phyloP scores from a whole-genome alignment of 1,284 basidiomycete species.

The Amylostereum areolatum region DNA sequence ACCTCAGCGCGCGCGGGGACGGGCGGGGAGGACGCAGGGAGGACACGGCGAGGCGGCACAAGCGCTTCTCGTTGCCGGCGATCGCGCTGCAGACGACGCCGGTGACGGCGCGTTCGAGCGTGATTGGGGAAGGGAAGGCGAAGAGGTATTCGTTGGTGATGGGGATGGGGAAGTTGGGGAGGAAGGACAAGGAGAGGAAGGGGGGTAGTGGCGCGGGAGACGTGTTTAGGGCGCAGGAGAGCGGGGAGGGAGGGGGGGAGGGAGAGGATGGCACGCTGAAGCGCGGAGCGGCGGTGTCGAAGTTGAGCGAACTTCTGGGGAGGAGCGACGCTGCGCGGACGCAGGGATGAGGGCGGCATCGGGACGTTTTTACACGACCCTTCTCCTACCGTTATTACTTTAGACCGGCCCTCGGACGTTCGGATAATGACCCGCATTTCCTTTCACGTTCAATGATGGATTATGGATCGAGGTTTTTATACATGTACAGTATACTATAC shows the following conservation, averaged over 20 bases:
- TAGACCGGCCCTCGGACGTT: too few relatives aligned
- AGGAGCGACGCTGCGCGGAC: constrained; percentile 11
- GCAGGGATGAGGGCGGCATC: not conserved
- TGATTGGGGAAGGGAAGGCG: constrained; percentile 29
- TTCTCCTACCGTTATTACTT: too few relatives aligned
- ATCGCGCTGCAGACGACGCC: constrained; percentile 65
- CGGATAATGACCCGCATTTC: too few relatives aligned
- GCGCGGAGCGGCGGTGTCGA: constrained; percentile 28
- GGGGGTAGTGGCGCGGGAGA: constrained; percentile 9
- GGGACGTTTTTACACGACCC: too few relatives aligned
- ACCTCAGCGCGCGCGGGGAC: too few relatives aligned
- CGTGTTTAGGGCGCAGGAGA: constrained; percentile 5
- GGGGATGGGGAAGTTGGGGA: constrained; percentile 25
- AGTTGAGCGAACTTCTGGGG: constrained; percentile 31
- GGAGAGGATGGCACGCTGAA: constrained; percentile 13
- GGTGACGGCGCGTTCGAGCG: constrained; percentile 54
- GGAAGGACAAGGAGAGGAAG: not conserved
- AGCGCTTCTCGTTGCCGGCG: constrained; percentile 70
- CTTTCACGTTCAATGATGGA: too few relatives aligned
- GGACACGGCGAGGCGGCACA: constrained; percentile 54
- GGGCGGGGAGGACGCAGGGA: constrained; percentile 31
- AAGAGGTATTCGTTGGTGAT: constrained; percentile 57
- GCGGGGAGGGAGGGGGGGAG: constrained; percentile 3
- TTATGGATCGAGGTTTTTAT: too few relatives aligned
- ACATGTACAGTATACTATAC: too few relatives aligned